Evolutionary conservation across 352 stramenopile genomes (phyloP).

Genomic region (Phytophthora sp.): DNA sequence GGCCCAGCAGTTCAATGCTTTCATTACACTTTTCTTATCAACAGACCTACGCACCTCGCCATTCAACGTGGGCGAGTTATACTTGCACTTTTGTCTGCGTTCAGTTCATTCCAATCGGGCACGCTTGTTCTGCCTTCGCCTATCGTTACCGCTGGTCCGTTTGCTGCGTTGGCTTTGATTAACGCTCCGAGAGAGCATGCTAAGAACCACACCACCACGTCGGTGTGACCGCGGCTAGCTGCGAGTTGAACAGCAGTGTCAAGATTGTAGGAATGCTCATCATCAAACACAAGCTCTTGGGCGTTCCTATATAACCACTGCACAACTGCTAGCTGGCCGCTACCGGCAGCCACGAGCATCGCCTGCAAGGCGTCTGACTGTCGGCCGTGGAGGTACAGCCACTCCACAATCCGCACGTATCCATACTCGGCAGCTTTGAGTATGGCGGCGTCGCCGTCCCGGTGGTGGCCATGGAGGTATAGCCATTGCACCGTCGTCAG

Average conservation of each 20-base stretch:
- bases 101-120: not conserved
- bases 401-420: constrained; percentile 5
- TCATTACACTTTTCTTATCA: not conserved
- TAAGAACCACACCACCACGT: not conserved
- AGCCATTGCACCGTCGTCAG: constrained; percentile 8
- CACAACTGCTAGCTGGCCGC: constrained; percentile 6
- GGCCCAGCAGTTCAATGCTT: no score
- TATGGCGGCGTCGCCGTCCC: constrained; percentile 1
- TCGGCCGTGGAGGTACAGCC: constrained; percentile 4
- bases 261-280: constrained; percentile 1
- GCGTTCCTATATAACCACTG: constrained; percentile 13
- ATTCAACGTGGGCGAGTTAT: constrained; percentile 1
- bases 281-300: not conserved
- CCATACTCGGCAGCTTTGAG: constrained; percentile 8
- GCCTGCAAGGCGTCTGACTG: constrained; percentile 6
- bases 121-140: not conserved
- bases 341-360: constrained; percentile 12
- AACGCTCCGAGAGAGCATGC: not conserved
- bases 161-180: not conserved
- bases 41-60: no score
- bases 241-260: constrained; percentile 2
- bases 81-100: not conserved
- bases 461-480: not conserved
- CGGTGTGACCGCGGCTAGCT: not conserved
- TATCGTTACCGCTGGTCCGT: not conserved